Conservation (phyloP, 306 rosid genomes). For the Vachellia pachyceras region DNA sequence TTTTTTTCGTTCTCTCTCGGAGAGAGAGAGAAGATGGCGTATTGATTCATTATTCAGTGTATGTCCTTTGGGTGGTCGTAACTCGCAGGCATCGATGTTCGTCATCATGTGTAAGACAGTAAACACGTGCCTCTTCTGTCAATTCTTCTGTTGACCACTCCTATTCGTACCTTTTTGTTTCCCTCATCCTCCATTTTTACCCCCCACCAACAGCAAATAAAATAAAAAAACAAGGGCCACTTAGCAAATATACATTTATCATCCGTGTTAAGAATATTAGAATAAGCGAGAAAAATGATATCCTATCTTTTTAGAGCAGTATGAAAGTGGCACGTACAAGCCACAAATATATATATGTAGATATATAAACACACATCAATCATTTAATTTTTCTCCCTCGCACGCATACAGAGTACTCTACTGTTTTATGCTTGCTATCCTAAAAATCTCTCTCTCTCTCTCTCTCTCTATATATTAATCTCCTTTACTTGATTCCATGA, state of each 20-base stretch:
- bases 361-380: slow-evolving; percentile 17
- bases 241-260: slow-evolving; percentile 21
- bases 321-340: slow-evolving; percentile 51
- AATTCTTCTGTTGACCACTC: slow-evolving; percentile 2
- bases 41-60: slow-evolving; percentile 20
- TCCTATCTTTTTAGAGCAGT: slow-evolving; percentile 50
- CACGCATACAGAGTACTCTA: not conserved
- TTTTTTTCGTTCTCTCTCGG: not conserved
- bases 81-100: slow-evolving; percentile 20
- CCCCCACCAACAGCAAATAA: not conserved
- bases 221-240: slow-evolving; percentile 26
- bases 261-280: slow-evolving; percentile 51
- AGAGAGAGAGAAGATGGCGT: not conserved
- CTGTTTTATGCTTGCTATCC: slow-evolving; percentile 1
- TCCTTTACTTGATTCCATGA: slow-evolving; percentile 6
- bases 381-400: slow-evolving; percentile 17
- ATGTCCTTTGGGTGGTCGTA: slow-evolving; percentile 8
- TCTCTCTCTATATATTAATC: not conserved
- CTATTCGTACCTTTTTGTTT: not conserved
- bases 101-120: slow-evolving; percentile 11
- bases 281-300: slow-evolving; percentile 41
- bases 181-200: not conserved
- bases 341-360: slow-evolving; percentile 2
- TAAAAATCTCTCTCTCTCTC: not conserved
- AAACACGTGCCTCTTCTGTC: slow-evolving; percentile 33